Percentiles rank a stretch among this genome's conserved stretches.
These are phyloP conservation scores for Diversispora eburnea DNA, from an alignment of 192 early-diverging fungal genomes.

Conservation along the genomic window DNA sequence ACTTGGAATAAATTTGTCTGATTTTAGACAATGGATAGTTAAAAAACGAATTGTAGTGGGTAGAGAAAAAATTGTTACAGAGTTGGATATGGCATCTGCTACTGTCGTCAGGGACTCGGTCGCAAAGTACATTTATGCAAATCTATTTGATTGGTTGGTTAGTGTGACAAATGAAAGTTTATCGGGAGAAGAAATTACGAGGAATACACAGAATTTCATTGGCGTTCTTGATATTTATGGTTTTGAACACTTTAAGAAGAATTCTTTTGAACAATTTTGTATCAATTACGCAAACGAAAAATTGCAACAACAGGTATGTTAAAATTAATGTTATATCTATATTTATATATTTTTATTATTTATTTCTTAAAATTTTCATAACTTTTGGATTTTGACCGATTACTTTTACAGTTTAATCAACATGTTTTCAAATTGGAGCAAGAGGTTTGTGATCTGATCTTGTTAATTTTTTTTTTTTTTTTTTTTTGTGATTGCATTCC, in stretches of 20 bases:
- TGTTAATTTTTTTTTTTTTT: not conserved
- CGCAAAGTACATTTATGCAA: constrained; percentile 95
- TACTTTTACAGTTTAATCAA: constrained; percentile 74
- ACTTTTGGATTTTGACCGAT: not conserved
- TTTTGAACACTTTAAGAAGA: constrained; percentile 99
- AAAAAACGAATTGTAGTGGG: constrained; percentile 90
- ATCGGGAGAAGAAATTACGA: constrained; percentile 49
- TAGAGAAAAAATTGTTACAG: constrained; percentile 87
- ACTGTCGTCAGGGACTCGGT: constrained; percentile 84
- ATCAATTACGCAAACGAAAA: constrained; percentile 98
- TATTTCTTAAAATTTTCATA: not conserved
- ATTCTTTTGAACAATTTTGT: constrained; percentile 99
- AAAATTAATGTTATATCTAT: not conserved
- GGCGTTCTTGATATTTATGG: constrained; percentile 99
- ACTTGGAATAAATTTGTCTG: constrained; percentile 70
- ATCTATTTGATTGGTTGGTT: constrained; percentile 96
- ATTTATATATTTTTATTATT: not conserved
- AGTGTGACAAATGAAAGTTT: constrained; percentile 84
- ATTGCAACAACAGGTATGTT: constrained; percentile 77
- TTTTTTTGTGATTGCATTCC: not conserved
- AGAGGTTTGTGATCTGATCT: constrained; percentile 43
- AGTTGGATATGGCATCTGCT: constrained; percentile 69
- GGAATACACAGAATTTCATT: constrained; percentile 66
- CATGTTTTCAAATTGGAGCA: constrained; percentile 99
- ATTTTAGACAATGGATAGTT: constrained; percentile 93